Evolutionary conservation across 75 land plant genomes (phyloP).

Genomic region (Pinus albicaulis): DNA sequence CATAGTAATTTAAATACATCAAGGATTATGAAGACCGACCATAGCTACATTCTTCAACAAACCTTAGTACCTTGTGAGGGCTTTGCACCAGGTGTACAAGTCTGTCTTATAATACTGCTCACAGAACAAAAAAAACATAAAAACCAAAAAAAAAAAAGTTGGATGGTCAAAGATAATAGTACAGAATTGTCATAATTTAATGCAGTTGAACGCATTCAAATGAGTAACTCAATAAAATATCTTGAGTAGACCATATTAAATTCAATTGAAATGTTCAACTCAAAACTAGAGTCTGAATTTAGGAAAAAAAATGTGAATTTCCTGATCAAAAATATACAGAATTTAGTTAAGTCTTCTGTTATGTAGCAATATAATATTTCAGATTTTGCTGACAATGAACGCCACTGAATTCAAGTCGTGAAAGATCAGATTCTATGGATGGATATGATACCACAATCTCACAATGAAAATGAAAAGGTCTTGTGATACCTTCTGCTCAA

Average conservation of each 20-base stretch:
- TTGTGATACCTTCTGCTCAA: slow-evolving; percentile 71
- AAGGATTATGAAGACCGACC: too few species aligned
- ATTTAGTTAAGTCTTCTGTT: neutral
- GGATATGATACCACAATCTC: neutral
- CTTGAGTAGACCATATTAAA: neutral
- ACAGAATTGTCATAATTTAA: neutral
- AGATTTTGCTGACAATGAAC: neutral
- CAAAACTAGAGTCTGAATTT: too few species aligned
- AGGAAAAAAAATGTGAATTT: neutral
- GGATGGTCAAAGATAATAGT: neutral
- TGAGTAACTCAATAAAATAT: neutral
- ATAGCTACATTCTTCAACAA: too few species aligned
- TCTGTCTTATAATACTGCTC: too few species aligned
- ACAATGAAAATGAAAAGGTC: neutral
- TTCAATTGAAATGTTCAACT: neutral
- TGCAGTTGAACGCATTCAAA: neutral
- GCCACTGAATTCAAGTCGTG: neutral
- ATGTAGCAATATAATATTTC: neutral
- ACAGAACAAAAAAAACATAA: neutral
- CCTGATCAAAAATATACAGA: neutral
- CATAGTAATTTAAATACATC: too few species aligned
- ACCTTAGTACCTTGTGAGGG: too few species aligned
- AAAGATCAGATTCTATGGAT: neutral
- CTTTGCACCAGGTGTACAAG: too few species aligned
- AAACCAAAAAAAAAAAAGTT: too few species aligned